These are phyloP conservation scores for Trichomonas vaginalis DNA, from an alignment of 208 protist species.

Conservation along the genomic window DNA sequence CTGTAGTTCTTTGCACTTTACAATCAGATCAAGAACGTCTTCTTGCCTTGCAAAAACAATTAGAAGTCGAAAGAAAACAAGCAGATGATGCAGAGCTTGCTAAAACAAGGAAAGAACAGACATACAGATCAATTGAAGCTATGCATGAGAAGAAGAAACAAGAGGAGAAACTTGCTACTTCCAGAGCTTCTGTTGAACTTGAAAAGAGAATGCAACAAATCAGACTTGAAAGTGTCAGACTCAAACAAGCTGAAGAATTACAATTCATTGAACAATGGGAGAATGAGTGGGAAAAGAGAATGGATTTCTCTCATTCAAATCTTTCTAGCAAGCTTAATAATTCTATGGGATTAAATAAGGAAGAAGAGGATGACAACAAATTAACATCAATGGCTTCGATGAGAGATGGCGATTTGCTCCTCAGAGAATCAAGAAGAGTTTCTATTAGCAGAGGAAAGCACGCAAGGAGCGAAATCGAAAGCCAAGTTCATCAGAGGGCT, in stretches of 20 bases:
- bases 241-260: background rate
- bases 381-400: background rate
- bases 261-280: background rate
- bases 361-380: background rate
- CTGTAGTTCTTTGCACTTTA: background rate
- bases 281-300: background rate
- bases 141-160: background rate
- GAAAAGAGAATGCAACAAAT: background rate
- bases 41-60: background rate
- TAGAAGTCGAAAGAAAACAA: background rate
- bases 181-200: background rate
- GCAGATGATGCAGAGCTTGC: background rate
- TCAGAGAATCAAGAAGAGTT: background rate
- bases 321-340: background rate
- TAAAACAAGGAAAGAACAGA: background rate
- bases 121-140: background rate
- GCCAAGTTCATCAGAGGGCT: background rate
- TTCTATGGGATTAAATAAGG: background rate
- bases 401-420: background rate
- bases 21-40: background rate
- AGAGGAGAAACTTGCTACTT: background rate
- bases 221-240: background rate
- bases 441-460: background rate
- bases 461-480: background rate
- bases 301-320: background rate